Conservation (phyloP, 2,329 filamentous ascomycete species). For the Exophiala dermatitidis region DNA sequence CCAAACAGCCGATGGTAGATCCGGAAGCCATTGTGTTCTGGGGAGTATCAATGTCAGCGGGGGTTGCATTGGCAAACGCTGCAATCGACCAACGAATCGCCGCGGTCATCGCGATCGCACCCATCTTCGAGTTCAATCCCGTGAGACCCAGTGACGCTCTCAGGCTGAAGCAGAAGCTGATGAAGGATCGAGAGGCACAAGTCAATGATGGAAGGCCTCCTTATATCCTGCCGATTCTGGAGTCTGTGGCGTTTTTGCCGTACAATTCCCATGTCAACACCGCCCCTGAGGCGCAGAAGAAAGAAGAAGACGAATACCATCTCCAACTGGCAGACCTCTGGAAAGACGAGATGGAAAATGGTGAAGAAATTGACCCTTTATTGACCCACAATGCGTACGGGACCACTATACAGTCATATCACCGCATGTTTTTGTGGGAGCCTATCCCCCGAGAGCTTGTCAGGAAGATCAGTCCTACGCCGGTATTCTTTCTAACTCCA, state of each 20-base stretch:
- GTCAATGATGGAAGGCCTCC: conserved; percentile 11
- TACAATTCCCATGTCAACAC: conserved; percentile 28
- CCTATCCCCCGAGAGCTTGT: conserved; percentile 19
- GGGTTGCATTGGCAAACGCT: conserved; percentile 28
- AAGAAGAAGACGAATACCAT: conserved; percentile 2
- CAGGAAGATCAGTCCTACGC: conserved; percentile 21
- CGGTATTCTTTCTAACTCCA: conserved; percentile 28
- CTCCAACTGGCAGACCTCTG: not conserved
- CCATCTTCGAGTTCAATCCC: conserved; percentile 18
- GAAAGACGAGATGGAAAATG: conserved; percentile 3
- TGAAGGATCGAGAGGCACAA: conserved; percentile 36
- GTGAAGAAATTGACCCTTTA: conserved; percentile 10
- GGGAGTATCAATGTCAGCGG: conserved; percentile 31
- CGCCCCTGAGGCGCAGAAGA: conserved; percentile 23
- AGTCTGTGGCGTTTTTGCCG: conserved; percentile 4
- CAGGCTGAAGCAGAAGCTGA: conserved; percentile 29
- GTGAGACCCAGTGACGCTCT: conserved; percentile 8
- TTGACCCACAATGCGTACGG: conserved; percentile 12
- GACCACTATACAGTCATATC: conserved; percentile 30
- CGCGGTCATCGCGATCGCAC: conserved; percentile 28
- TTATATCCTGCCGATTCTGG: conserved; percentile 1
- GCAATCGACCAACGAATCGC: conserved; percentile 31
- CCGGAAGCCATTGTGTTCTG: conserved; percentile 28
- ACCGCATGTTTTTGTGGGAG: conserved; percentile 27
- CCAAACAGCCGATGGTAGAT: conserved; percentile 26